Percentiles rank a stretch among this genome's conserved stretches.
phyloP scores from a whole-genome alignment of 2,329 filamentous ascomycete species.

The Xylaria sp. region DNA sequence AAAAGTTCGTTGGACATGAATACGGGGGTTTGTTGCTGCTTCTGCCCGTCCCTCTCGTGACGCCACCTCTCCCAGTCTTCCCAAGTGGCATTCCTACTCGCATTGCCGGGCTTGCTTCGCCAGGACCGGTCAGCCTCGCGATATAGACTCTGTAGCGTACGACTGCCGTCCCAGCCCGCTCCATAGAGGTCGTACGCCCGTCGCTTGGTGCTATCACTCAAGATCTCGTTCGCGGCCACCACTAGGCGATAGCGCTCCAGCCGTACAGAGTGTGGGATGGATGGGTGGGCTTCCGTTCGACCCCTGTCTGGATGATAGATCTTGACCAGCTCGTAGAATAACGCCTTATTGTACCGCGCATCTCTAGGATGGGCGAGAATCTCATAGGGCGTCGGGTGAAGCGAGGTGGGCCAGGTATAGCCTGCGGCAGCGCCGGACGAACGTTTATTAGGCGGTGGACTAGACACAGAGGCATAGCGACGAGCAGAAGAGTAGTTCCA shows the following conservation, averaged over 20 bases:
- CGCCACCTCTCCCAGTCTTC: slow-evolving; percentile 95
- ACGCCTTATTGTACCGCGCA: slow-evolving; percentile 80
- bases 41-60: slow-evolving; percentile 59
- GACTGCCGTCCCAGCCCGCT: slow-evolving; percentile 76
- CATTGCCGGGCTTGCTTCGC: slow-evolving; percentile 59
- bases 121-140: slow-evolving; percentile 59
- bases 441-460: slow-evolving; percentile 29
- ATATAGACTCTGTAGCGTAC: slow-evolving; percentile 58
- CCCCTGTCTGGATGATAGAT: slow-evolving; percentile 89
- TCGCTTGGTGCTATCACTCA: slow-evolving; percentile 82
- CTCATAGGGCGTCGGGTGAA: slow-evolving; percentile 84
- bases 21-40: slow-evolving; percentile 61
- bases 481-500: slow-evolving; percentile 21
- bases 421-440: slow-evolving; percentile 36
- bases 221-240: slow-evolving; percentile 86
- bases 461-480: slow-evolving; percentile 45
- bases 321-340: slow-evolving; percentile 93
- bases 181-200: slow-evolving; percentile 85
- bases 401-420: slow-evolving; percentile 58
- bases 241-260: slow-evolving; percentile 92
- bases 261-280: slow-evolving; percentile 68
- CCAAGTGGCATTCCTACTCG: slow-evolving; percentile 87
- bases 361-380: slow-evolving; percentile 72
- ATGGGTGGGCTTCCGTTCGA: slow-evolving; percentile 53
- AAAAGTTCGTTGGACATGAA: slow-evolving; percentile 86